These are phyloP conservation scores for Pyrus betulifolia DNA, from an alignment of 306 rosid species.

Conservation along the genomic window DNA sequence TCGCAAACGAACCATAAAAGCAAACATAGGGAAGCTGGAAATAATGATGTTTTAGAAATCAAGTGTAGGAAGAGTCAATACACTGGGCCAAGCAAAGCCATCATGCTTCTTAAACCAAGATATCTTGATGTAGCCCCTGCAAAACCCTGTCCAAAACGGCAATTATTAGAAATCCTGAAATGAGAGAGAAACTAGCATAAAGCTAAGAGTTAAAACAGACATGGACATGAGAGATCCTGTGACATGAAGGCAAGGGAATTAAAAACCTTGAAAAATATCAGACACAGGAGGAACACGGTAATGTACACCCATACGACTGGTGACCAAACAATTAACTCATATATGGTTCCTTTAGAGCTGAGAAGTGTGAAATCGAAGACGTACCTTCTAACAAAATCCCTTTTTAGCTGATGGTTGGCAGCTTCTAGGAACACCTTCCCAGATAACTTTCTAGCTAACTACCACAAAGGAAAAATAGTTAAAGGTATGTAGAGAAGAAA, in stretches of 20 bases:
- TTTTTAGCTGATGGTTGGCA: conserved; percentile 81
- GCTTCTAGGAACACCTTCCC: conserved; percentile 79
- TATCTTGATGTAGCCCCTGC: conserved; percentile 89
- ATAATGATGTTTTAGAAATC: background rate
- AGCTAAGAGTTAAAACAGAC: background rate
- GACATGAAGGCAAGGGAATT: background rate
- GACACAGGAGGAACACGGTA: background rate
- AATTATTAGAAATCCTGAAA: conserved; percentile 11
- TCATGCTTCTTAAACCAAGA: conserved; percentile 78
- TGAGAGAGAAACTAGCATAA: background rate
- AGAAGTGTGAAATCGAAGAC: background rate
- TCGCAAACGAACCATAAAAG: background rate
- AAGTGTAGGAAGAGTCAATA: conserved; percentile 35
- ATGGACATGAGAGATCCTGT: background rate
- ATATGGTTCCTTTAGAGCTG: background rate
- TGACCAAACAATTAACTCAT: background rate
- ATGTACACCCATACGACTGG: background rate
- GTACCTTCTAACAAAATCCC: conserved; percentile 73
- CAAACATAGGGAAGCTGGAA: background rate
- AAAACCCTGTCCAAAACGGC: conserved; percentile 55
- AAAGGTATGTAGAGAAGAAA: conserved; percentile 8
- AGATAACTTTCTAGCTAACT: conserved; percentile 66
- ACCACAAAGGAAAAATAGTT: conserved; percentile 24
- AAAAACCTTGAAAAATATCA: background rate
- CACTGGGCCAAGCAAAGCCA: conserved; percentile 89